Base-by-base conservation (phyloP, 2,329 filamentous ascomycete species). In the Fusarium abutilonis region DNA sequence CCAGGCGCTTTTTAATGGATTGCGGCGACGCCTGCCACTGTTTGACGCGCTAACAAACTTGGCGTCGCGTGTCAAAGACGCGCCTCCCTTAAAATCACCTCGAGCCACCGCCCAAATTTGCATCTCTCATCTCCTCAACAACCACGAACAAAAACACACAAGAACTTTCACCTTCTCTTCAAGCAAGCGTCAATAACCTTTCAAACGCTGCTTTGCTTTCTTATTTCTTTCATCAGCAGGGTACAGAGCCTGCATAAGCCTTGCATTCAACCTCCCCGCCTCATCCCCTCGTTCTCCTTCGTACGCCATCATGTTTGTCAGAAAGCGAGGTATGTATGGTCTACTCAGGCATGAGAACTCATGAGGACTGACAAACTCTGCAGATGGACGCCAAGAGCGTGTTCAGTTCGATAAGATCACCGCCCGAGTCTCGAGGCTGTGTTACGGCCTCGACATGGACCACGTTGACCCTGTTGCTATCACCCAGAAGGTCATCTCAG, bases 361-460 rank as follows among this genome's bases (percentile, higher is more conserved):
- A 41, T 39, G 29, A 26, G 40, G 43, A 44, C 74, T 80, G 54
- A 78, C 70, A n/a, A 9, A 21, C 9, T 19, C 9, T 15, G 14
- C 52, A 98, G 95, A 99, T 86, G 94, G 94, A 81, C 95, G 95
- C 84, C 97, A 98, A 84, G 95, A 99, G 86, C 95, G 95, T 79
- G 95, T 99, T 67, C 95, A 99, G 79, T 99, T 99, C 83, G 95
- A 99, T 86, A 99, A 99, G 84, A 99, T 99, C 86, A 98, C 95
- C 74, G 95, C 95, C 73, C 93, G 95, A 79, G 95, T 99, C 70
- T 98, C 95, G 42, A 89, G 95, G 74, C 85, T 99, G 75, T 99
- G 95, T 86, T 99, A 99, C 79, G 94, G 94, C 68, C 89, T 99
- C 56, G 95, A 99, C 76, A 87, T 91, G 46, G 94, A 85, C 70